Evolutionary conservation across 2,329 filamentous ascomycete species (phyloP).

Genomic region (Ophiostoma sp.): DNA sequence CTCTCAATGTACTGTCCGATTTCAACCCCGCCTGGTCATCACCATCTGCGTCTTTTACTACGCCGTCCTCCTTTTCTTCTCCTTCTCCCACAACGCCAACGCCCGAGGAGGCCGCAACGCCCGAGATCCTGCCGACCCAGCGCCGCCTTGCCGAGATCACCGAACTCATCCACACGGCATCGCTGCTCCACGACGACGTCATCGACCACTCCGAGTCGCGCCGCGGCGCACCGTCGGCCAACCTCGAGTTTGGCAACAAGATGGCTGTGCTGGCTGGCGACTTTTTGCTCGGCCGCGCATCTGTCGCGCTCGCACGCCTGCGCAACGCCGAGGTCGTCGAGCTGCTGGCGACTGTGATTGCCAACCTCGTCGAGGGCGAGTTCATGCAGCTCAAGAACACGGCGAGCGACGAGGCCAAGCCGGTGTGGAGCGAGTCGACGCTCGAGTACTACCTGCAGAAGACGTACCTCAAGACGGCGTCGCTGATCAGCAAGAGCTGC

Average conservation of each 20-base stretch:
- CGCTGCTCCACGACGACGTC: constrained; percentile 94
- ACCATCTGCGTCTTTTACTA: background rate
- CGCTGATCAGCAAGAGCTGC: constrained; percentile 92
- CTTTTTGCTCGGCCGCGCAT: constrained; percentile 87
- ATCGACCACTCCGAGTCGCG: constrained; percentile 88
- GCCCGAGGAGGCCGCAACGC: constrained; percentile 37
- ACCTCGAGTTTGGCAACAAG: constrained; percentile 95
- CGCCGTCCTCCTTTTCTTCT: background rate
- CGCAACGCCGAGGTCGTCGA: constrained; percentile 93
- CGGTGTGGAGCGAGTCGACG: constrained; percentile 80
- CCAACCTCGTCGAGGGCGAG: constrained; percentile 95
- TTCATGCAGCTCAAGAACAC: constrained; percentile 99
- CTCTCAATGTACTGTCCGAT: constrained; percentile 62
- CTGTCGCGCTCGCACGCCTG: constrained; percentile 83
- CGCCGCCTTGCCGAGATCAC: constrained; percentile 91
- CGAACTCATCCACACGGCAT: constrained; percentile 94
- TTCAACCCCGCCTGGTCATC: constrained; percentile 57
- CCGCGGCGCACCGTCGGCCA: constrained; percentile 79
- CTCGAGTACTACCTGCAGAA: constrained; percentile 94
- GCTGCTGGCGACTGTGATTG: constrained; percentile 90
- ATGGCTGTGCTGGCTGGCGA: constrained; percentile 98
- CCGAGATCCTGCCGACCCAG: constrained; percentile 85
- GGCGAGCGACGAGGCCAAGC: constrained; percentile 75
- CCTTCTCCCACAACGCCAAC: constrained; percentile 30
- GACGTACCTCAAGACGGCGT: constrained; percentile 95